Percentiles rank a stretch among this genome's conserved stretches.
phyloP scores from a whole-genome alignment of 805 yeast species.

The Candida coquimbonensis region DNA sequence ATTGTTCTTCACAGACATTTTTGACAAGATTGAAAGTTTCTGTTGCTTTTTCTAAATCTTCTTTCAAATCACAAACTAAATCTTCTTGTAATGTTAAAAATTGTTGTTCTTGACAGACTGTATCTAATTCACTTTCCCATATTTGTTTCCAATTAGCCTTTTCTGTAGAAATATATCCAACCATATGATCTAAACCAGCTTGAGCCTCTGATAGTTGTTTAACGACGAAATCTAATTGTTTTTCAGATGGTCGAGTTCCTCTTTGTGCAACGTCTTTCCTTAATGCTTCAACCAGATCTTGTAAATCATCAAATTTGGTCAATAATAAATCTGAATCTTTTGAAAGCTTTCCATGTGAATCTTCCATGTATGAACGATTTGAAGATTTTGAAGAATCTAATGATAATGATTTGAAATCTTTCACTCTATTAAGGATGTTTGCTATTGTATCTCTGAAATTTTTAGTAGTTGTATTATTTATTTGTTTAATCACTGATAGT shows the following conservation, averaged over 20 bases:
- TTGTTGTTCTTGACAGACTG: slow-evolving; percentile 90
- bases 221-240: slow-evolving; percentile 59
- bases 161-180: slow-evolving; percentile 58
- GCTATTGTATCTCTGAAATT: slow-evolving; percentile 36
- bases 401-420: slow-evolving; percentile 44
- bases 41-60: slow-evolving; percentile 71
- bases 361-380: slow-evolving; percentile 58
- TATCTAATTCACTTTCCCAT: slow-evolving; percentile 88
- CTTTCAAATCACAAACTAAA: slow-evolving; percentile 66
- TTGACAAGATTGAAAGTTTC: slow-evolving; percentile 81
- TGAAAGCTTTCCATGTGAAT: slow-evolving; percentile 65
- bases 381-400: slow-evolving; percentile 30
- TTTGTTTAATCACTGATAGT: slow-evolving; percentile 49
- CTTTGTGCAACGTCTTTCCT: slow-evolving; percentile 88
- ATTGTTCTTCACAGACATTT: slow-evolving; percentile 72
- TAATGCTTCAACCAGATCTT: slow-evolving; percentile 83
- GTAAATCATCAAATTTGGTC: slow-evolving; percentile 81
- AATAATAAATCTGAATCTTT: slow-evolving; percentile 69
- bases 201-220: slow-evolving; percentile 61
- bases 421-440: slow-evolving; percentile 38
- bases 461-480: slow-evolving; percentile 39
- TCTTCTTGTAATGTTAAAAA: slow-evolving; percentile 87
- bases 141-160: slow-evolving; percentile 82
- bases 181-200: slow-evolving; percentile 43
- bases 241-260: slow-evolving; percentile 73